Percentiles rank a stretch among this genome's conserved stretches.
These are phyloP conservation scores for Eremochloa ophiuroides DNA, from an alignment of 176 grass and related monocot species.

Conservation along the genomic window DNA sequence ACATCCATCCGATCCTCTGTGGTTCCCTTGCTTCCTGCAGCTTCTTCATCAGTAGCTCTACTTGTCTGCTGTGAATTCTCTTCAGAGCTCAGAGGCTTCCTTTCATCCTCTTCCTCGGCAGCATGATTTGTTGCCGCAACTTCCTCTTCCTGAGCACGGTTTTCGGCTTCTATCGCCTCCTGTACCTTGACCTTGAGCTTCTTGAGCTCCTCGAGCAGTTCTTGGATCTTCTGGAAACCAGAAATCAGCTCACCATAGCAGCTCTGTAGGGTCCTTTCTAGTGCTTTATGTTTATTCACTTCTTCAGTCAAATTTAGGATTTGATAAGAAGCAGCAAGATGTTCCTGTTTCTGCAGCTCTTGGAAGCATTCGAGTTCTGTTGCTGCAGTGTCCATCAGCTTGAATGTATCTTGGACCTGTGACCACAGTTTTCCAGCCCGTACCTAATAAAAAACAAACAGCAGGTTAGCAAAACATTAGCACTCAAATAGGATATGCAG, in stretches of 20 bases:
- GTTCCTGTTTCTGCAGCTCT: constrained; percentile 84
- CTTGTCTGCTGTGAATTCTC: constrained; percentile 3
- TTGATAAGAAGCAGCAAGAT: constrained; percentile 58
- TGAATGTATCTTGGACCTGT: constrained; percentile 74
- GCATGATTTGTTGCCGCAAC: neutral
- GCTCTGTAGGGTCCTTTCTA: constrained; percentile 61
- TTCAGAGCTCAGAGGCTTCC: neutral
- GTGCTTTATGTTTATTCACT: constrained; percentile 72
- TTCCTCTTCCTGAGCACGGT: neutral
- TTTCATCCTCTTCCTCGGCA: constrained; percentile 26
- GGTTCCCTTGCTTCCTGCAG: constrained; percentile 22
- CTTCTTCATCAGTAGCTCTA: neutral
- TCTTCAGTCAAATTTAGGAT: constrained; percentile 60
- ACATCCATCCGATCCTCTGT: constrained; percentile 21
- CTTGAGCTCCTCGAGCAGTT: constrained; percentile 57
- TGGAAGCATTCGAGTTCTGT: constrained; percentile 89
- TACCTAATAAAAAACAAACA: constrained; percentile 40
- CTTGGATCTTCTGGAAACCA: constrained; percentile 44
- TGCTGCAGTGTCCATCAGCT: constrained; percentile 75
- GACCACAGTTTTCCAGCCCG: constrained; percentile 63
- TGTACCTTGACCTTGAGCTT: constrained; percentile 33
- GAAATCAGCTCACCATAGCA: constrained; percentile 60
- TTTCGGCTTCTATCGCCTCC: constrained; percentile 23
- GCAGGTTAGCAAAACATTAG: constrained; percentile 2
- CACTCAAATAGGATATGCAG: neutral